These are phyloP conservation scores for Gentiana straminea DNA, from an alignment of 257 asterid species.

Conservation along the genomic window DNA sequence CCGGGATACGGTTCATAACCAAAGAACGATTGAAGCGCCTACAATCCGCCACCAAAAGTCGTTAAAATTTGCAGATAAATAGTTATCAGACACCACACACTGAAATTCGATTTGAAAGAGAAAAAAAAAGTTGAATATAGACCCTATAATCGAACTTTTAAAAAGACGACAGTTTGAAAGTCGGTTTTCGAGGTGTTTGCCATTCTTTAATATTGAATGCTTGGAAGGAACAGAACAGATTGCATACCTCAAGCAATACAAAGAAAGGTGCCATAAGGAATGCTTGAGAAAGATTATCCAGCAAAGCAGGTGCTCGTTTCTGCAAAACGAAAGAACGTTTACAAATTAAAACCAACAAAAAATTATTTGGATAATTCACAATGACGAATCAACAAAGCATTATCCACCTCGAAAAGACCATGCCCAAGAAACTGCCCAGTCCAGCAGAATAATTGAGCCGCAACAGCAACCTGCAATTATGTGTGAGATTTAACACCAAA, in stretches of 20 bases:
- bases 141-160: no score
- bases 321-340: constrained; percentile 16
- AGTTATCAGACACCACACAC: not conserved
- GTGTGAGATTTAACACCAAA: constrained; percentile 10
- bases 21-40: constrained; percentile 51
- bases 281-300: constrained; percentile 91
- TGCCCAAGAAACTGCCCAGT: constrained; percentile 88
- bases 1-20: constrained; percentile 91
- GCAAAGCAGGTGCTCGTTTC: constrained; percentile 98
- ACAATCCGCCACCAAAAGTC: not conserved
- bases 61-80: no score
- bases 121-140: not conserved
- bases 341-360: constrained; percentile 4
- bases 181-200: no score
- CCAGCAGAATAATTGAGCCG: constrained; percentile 91
- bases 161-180: no score
- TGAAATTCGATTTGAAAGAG: no score
- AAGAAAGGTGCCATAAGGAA: constrained; percentile 94
- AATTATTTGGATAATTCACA: not conserved
- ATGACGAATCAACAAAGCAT: not conserved
- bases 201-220: not conserved
- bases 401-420: constrained; percentile 79
- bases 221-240: constrained; percentile 15
- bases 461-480: constrained; percentile 57
- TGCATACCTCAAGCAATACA: constrained; percentile 74